Evolutionary conservation across 257 asterid species (phyloP), one percentile per base, ranked within the genome.

Genomic region (Forsythia viridissima): DNA sequence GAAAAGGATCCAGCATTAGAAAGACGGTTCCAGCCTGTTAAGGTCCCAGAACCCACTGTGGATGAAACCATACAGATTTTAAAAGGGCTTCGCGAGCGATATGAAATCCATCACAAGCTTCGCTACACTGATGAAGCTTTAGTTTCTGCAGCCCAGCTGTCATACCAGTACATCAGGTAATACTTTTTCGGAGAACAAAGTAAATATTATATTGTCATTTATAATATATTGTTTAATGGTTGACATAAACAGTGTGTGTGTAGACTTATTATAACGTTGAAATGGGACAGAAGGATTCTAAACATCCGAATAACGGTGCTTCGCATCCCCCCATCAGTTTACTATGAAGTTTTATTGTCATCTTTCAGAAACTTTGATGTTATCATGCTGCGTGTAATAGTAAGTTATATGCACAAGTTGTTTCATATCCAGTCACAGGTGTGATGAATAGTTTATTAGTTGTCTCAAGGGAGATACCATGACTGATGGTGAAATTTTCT

Each of bases 1-100:
- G 99, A 95, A 82, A 95, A 95, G 86, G 99, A 95, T 85, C 97
- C 99, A 18, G 98, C 98, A 51, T 52, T 95, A 39, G 97, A 95
- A 83, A 90, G 99, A 80, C 87, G 99, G 85, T 95, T 95, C 84
- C 99, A 95, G 79, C 99, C 99, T 10, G 98, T 95, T 36, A 93
- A 84, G 90, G 98, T 95, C 65, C 99, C 99, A 9, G 99, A 95
- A 73, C 99, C 99, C 61, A 81, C 97, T 4, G 98, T 93, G 69
- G 99, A 95, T 74, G 99, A 95, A 80, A 87, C 98, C 61, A 92
- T 95, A 90, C 97, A 87, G 85, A 95, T 95, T 83, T 82, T 95
- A 76, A 93, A 81, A 86, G 99, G 99, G 55, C 93, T 95, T 73
- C 79, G 97, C 12, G 97, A 92, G 80, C 91, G 98, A 21, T 95